Base-by-base conservation (phyloP, 352 stramenopile genomes). In the Poterioochromonas sp. region DNA sequence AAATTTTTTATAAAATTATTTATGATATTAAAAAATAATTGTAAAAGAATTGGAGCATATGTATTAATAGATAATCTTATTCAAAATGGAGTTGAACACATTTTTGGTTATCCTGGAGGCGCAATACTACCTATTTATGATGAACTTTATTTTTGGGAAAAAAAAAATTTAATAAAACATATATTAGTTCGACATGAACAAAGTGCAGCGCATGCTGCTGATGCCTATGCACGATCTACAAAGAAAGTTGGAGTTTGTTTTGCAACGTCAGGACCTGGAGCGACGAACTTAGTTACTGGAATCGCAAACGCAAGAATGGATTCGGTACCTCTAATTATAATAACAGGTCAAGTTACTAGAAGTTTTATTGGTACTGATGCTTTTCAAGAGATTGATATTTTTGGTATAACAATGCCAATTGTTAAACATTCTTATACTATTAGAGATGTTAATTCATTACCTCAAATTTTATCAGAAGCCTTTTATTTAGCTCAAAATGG, bases 401-500 rank as follows among this genome's bases (percentile, higher is more conserved):
- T 82, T 32, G 79, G 79, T 0, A 83, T 94, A 79, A 94, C 89
- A 32, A 87, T 88, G 0, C 89, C 89, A 53, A 93, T 88, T 79
- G 92, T 88, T 77, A 93, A 93, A 86, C 92, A 88, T 87, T 92
- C 92, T 73, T 86, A 93, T 73, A 88, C 92, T 79, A 88, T 93
- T 77, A 87, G 89, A 39, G 87, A 92, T 81, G 85, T 92, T 35
- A 90, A 91, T 68, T 88, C 92, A 76, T 79, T 93, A 49, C 88
- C 89, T 39, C 82, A 88, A 44, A 91, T 90, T 81, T 89, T 93
- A 74, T 87, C 86, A 47, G 89, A 93, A 74, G 89, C 89, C 18
- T 93, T 92, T 80, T 88, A 92, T 83, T 93, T 93, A 60, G 88
- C 89, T 20, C 92, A 88, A 34, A 93, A 88, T 0, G 89, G 89